Percentiles rank a stretch among this genome's conserved stretches.
Evolutionary conservation across 768 basidiomycete species (phyloP).

Genomic region (Russula ochroleuca): DNA sequence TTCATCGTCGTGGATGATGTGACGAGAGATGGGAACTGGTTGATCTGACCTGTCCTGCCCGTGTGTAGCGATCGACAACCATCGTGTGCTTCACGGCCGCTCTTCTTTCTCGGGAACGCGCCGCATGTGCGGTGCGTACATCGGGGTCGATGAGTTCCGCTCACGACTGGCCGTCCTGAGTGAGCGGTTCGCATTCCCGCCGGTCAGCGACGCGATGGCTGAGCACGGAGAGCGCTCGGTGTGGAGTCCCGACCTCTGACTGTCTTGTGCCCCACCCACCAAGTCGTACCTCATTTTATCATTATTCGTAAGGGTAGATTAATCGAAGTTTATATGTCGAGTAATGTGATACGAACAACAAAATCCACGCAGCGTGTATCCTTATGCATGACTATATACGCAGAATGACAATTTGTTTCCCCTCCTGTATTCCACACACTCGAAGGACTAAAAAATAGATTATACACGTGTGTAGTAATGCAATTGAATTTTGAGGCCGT

Average conservation of each 20-base stretch:
- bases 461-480: not conserved
- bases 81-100: constrained; percentile 92
- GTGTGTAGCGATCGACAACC: constrained; percentile 77
- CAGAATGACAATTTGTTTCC: not conserved
- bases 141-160: constrained; percentile 84
- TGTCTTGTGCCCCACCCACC: not conserved
- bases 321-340: not conserved
- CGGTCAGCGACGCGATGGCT: not conserved
- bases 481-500: not conserved
- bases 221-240: constrained; percentile 22
- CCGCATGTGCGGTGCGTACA: constrained; percentile 94
- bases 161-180: constrained; percentile 68
- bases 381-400: not conserved
- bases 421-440: not conserved
- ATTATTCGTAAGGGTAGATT: not conserved
- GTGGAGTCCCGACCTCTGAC: constrained; percentile 29
- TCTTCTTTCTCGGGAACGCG: constrained; percentile 83
- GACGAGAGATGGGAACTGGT: not conserved
- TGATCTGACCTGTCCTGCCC: not conserved
- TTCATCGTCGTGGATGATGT: not conserved
- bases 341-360: not conserved
- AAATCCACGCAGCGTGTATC: not conserved
- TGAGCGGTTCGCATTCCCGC: constrained; percentile 50
- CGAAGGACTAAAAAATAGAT: not conserved
- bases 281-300: not conserved